Evolutionary conservation across 2,329 filamentous ascomycete genomes (phyloP), one percentile per base, ranked within the genome.

Genomic region (Aspergillus fijiensis): DNA sequence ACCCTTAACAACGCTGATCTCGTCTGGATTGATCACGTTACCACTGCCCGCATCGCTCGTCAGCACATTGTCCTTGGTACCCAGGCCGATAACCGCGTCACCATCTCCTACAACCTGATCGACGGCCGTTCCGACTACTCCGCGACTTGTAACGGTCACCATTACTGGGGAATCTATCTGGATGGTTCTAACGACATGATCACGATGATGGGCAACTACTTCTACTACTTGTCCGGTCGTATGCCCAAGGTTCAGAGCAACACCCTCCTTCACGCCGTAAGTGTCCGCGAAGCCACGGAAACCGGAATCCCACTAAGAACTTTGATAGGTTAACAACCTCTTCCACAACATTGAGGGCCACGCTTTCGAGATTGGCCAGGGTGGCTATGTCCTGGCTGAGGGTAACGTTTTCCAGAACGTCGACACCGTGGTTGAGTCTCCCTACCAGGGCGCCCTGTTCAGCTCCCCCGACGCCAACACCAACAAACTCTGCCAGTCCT

Each of bases 91-190:
- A 81, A 80, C 71, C 82, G 83, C 45, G 81, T 87, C 21, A 85
- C 84, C 33, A 80, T 87, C 70, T 84, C 84, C 64, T 86, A 87
- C 80, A 78, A 68, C 73, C 81, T 84, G 68, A 82, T 88, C 66
- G 80, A 87, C 66, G 85, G 85, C 50, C 69, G 70, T 33, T 80
- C 80, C 45, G 71, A 73, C 27, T 87, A 79, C 76, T 86, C 84
- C 10, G 81, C 85, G 5, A 83, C 80, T 53, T 87, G 85, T 72
- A 77, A 87, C 69, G 78, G 76, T 45, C 79, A 84, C 72, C 84
- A 86, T 74, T 86, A 87, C 80, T 87, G 85, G 84, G 80, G 75
- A 39, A 71, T 86, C 63, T 85, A 84, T 76, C 78, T 87, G 48
- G 81, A 79, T 48, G 85, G 85, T 16, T 78, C 79, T 57, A 79